Percentiles rank a stretch among this genome's conserved stretches.
phyloP scores from a whole-genome alignment of 164 flowering plant genomes.

The Dillenia turbinata region DNA sequence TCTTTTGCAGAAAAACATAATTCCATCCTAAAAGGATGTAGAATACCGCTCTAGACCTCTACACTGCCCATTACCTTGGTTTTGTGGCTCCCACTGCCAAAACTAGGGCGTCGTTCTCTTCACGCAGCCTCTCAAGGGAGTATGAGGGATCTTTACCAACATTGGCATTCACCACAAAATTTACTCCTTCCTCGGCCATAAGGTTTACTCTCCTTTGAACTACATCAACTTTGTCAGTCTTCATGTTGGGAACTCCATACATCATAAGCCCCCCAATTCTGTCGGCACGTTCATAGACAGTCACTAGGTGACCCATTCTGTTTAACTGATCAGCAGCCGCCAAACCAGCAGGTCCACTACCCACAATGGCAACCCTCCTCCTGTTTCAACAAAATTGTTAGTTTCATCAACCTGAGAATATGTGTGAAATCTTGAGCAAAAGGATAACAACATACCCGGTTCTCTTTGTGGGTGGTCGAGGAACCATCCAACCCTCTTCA shows the following conservation, averaged over 20 bases:
- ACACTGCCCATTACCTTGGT: constrained; percentile 55
- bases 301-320: constrained; percentile 84
- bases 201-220: constrained; percentile 93
- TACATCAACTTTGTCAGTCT: constrained; percentile 80
- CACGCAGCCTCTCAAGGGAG: constrained; percentile 63
- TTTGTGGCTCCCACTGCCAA: constrained; percentile 95
- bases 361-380: constrained; percentile 82
- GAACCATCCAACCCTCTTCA: constrained; percentile 99
- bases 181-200: constrained; percentile 87
- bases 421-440: background rate
- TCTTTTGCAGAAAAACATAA: background rate
- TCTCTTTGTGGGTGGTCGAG: constrained; percentile 83
- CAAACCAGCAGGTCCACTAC: constrained; percentile 97
- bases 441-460: constrained; percentile 58
- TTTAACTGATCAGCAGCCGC: constrained; percentile 99
- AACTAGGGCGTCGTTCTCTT: constrained; percentile 77
- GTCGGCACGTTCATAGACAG: constrained; percentile 94
- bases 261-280: constrained; percentile 98
- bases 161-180: constrained; percentile 88
- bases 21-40: background rate
- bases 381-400: constrained; percentile 33
- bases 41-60: background rate
- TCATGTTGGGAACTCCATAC: constrained; percentile 99
- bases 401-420: background rate
- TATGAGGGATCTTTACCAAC: constrained; percentile 73